Base-by-base conservation (phyloP, 2,329 filamentous ascomycete species). In the Pyrenochaeta sp. region DNA sequence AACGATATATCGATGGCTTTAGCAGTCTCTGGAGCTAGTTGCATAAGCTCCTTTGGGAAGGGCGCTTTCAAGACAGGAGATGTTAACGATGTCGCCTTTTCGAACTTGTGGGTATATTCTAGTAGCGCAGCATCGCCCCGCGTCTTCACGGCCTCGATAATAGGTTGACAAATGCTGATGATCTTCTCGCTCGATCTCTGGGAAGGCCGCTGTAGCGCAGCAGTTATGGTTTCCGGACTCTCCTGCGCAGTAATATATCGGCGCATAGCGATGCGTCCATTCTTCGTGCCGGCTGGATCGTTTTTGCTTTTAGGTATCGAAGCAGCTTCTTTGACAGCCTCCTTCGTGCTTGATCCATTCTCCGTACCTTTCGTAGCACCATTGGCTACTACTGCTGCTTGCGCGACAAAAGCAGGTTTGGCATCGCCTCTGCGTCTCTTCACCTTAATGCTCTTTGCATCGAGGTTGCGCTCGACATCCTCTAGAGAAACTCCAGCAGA, bases 101-200 rank as follows among this genome's bases (percentile, higher is more conserved):
- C 95, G 68, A 99, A 99, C 78, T 96, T 97, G 85, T 97, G 93
- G 1, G 95, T 98, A 78, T 97, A 98, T 50, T 91, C 90, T 44
- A 99, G 85, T 25, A 99, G 84, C 2, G 92, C 93, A 70, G 90
- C 90, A 79, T 99, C 95, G 52, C 95, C 95, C 34, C 91, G 88
- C 43, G 87, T 84, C 54, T 89, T 91, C 54, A 99, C 90, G 47
- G 93, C 91, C 56, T 94, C 88, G 72, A 99, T 92, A 69, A 99
- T 99, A 1, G 95, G 95, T 36, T 87, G 88, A 58, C 97, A 92
- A 51, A 98, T 94, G 63, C 89, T 89, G 81, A 98, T 89, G 66
- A 99, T 97, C 57, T 91, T 88, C 24, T 98, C 94, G n/a, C 92
- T 92, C 1, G 94, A 97, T 76, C 91, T 93, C 74, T 99, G 95